These are phyloP conservation scores for Capsicum pubescens DNA, from an alignment of 257 asterid genomes.

Conservation along the genomic window DNA sequence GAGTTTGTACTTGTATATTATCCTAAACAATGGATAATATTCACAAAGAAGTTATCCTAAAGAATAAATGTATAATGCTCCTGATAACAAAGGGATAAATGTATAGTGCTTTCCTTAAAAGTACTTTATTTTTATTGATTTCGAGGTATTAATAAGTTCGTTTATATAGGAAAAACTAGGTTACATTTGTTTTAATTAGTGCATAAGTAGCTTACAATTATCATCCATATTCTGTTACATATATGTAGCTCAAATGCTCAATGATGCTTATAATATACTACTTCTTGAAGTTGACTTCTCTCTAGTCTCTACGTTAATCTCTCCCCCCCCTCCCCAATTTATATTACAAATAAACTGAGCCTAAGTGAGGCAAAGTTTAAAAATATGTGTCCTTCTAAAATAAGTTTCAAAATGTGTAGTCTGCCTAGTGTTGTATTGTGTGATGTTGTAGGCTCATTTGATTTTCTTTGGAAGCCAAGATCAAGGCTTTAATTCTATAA, in stretches of 20 bases:
- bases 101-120: constrained; percentile 22
- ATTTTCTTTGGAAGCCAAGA: constrained; percentile 16
- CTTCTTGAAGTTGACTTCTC: constrained; percentile 14
- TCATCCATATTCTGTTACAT: constrained; percentile 10
- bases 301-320: background rate
- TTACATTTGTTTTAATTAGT: background rate
- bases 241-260: background rate
- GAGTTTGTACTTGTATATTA: constrained; percentile 6
- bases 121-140: background rate
- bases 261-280: background rate
- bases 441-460: background rate
- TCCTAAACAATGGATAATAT: background rate
- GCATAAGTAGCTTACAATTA: constrained; percentile 5
- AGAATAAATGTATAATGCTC: background rate
- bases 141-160: background rate
- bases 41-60: background rate
- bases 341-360: constrained; percentile 18
- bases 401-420: background rate
- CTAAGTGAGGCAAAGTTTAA: background rate
- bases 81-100: background rate
- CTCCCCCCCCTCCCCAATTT: fast-evolving
- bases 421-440: constrained; percentile 16
- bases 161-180: background rate
- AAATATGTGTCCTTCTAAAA: too few species aligned
- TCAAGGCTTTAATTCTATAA: background rate